phyloP scores from a whole-genome alignment of 345 rosid species.

The Gossypium longicalyx region DNA sequence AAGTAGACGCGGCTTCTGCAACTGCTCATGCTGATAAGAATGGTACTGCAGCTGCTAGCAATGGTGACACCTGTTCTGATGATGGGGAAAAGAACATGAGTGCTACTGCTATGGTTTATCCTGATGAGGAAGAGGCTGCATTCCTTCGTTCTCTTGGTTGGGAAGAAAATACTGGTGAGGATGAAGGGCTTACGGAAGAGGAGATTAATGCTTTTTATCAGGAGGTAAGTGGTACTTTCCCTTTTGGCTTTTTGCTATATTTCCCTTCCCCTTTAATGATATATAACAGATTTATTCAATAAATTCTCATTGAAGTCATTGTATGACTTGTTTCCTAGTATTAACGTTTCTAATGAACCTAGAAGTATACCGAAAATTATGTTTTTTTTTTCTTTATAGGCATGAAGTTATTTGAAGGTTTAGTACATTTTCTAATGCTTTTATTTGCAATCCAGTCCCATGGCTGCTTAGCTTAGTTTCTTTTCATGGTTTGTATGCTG shows the following conservation, averaged over 20 bases:
- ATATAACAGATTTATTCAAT: conserved; percentile 1
- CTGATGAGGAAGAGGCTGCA: conserved; percentile 67
- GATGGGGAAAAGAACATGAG: conserved; percentile 23
- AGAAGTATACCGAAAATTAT: not conserved
- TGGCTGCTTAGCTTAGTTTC: not conserved
- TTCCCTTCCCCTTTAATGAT: not conserved
- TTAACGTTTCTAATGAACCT: conserved; percentile 1
- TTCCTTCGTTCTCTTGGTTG: conserved; percentile 96
- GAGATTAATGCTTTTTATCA: conserved; percentile 64
- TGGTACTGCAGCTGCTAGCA: conserved; percentile 36
- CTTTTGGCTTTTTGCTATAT: not conserved
- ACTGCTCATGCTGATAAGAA: conserved; percentile 38
- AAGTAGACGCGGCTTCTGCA: conserved; percentile 32
- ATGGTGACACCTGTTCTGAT: conserved; percentile 38
- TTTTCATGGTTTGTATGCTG: not conserved
- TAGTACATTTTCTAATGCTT: not conserved
- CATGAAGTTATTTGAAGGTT: not conserved
- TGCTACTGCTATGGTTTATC: conserved; percentile 25
- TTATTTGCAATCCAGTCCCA: not conserved
- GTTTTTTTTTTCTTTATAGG: not conserved
- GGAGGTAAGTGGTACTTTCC: conserved; percentile 45
- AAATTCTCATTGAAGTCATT: not conserved
- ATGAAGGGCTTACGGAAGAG: conserved; percentile 80
- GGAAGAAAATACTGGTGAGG: conserved; percentile 78
- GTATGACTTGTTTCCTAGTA: not conserved